These are phyloP conservation scores for Colletotrichum sp. DNA, from an alignment of 2,329 filamentous ascomycete genomes.

Conservation along the genomic window DNA sequence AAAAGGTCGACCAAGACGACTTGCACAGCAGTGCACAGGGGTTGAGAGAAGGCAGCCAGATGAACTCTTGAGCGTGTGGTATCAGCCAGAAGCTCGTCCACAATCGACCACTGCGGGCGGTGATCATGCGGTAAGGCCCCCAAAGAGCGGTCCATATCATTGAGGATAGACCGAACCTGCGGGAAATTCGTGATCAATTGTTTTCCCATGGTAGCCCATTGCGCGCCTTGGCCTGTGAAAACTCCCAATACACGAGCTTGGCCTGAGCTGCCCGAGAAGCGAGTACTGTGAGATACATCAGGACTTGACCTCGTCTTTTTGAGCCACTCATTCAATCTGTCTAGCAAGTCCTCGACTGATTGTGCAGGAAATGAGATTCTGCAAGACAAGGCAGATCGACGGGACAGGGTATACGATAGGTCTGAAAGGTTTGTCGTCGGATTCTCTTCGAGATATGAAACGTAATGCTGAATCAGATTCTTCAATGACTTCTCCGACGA, in stretches of 20 bases:
- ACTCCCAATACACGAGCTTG: constrained; percentile 22
- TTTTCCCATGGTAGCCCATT: constrained; percentile 30
- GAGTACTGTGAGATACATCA: not conserved
- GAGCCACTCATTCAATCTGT: not conserved
- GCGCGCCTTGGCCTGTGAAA: constrained; percentile 37
- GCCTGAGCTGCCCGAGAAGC: not conserved
- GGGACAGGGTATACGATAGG: not conserved
- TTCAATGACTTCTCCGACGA: not conserved
- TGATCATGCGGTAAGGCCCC: constrained; percentile 21
- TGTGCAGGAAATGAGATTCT: not conserved
- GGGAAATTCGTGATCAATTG: constrained; percentile 19
- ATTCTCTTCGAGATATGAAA: not conserved
- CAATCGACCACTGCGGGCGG: constrained; percentile 29
- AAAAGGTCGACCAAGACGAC: constrained; percentile 31
- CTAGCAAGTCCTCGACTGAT: not conserved
- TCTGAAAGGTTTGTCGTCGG: not conserved
- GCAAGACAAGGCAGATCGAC: not conserved
- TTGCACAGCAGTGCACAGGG: constrained; percentile 34
- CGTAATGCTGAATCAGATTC: not conserved
- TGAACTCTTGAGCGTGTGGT: constrained; percentile 12
- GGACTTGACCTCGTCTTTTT: not conserved
- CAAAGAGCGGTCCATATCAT: constrained; percentile 25
- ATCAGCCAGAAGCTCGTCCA: constrained; percentile 25
- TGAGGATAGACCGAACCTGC: constrained; percentile 12
- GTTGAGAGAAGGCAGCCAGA: constrained; percentile 32